Evolutionary conservation across 768 basidiomycete species (phyloP), one percentile per base, ranked within the genome.

Genomic region (Podaxis mareebaensis): DNA sequence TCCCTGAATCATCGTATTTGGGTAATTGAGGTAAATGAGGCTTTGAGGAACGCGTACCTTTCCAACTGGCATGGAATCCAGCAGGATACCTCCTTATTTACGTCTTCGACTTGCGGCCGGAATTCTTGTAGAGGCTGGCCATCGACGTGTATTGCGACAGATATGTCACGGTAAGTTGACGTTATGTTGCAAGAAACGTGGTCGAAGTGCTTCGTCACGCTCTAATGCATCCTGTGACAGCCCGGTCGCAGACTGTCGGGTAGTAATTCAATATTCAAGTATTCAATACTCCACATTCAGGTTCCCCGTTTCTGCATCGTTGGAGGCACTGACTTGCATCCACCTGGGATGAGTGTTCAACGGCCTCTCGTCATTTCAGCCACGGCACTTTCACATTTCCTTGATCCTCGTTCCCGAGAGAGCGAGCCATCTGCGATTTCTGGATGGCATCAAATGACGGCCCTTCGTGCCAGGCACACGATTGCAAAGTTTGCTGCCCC

Each of bases 61-160:
- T 13, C 58, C 46, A 46, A 24, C 13, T 49, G 10, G 33, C 44
- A 58, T 33, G 28, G 44, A 8, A 58, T 58, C 58, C 58, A 58
- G 28, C 30, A 58, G 3, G 58, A 33, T 7, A 24, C 44, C 24
- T 48, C 42, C 33, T 49, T 48, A 6, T 24, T 20, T 28, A 17
- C 17, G 2, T 22, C 58, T 13, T 48, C 13, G 11, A 36, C n/a
- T 6, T 49, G 13, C 6, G n/a, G 6, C 15, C 49, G 2, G n/a
- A 30, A 58, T 33, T 46, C 58, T 24, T 12, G 22, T 13, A 58
- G 42, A 15, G 44, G 58, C 15, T 28, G 28, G 15, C 58, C 58
- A 13, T 58, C 58, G 28, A 58, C 58, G n/a, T 33, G 20, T 7
- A 58, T 38, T 7, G 44, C 44, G 12, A 30, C 42, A 28, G 42